A percentile compares a stretch with the other conserved stretches of the same genome.
phyloP scores from a whole-genome alignment of 2,329 filamentous ascomycete genomes.

The Microdochium nivale region DNA sequence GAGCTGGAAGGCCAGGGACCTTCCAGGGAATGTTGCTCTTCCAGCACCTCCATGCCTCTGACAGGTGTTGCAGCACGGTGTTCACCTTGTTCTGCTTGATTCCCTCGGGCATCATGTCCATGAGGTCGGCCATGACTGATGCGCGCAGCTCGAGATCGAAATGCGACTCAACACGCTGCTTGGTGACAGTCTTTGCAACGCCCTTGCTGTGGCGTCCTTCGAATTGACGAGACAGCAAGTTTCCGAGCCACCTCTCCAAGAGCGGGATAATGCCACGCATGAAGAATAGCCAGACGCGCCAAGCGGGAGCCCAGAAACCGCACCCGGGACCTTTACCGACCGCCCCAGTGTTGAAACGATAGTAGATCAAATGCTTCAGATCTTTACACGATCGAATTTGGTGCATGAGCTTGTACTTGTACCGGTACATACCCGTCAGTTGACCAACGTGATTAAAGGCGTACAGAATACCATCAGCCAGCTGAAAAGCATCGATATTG shows the following conservation, averaged over 20 bases:
- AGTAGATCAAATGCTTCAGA: constrained; percentile 97
- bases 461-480: constrained; percentile 97
- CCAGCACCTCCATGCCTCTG: constrained; percentile 98
- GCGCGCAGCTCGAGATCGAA: constrained; percentile 96
- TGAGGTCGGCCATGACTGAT: constrained; percentile 96
- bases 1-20: constrained; percentile 89
- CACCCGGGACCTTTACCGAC: constrained; percentile 97
- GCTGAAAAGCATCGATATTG: constrained; percentile 97
- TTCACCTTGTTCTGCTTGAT: constrained; percentile 99
- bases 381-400: constrained; percentile 99
- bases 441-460: constrained; percentile 99
- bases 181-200: constrained; percentile 97
- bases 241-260: constrained; percentile 94
- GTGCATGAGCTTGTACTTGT: constrained; percentile 99
- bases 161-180: constrained; percentile 97
- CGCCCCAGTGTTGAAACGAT: constrained; percentile 93
- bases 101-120: constrained; percentile 99
- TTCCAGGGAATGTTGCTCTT: constrained; percentile 99
- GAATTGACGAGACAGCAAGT: constrained; percentile 92
- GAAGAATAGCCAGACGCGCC: constrained; percentile 99
- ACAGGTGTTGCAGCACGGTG: constrained; percentile 91
- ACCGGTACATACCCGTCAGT: constrained; percentile 97
- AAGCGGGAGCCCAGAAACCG: constrained; percentile 97
- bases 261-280: constrained; percentile 97
- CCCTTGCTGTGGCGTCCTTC: constrained; percentile 98